Evolutionary conservation across 2,329 filamentous ascomycete species (phyloP).

Genomic region (Microcyclosporella mali): DNA sequence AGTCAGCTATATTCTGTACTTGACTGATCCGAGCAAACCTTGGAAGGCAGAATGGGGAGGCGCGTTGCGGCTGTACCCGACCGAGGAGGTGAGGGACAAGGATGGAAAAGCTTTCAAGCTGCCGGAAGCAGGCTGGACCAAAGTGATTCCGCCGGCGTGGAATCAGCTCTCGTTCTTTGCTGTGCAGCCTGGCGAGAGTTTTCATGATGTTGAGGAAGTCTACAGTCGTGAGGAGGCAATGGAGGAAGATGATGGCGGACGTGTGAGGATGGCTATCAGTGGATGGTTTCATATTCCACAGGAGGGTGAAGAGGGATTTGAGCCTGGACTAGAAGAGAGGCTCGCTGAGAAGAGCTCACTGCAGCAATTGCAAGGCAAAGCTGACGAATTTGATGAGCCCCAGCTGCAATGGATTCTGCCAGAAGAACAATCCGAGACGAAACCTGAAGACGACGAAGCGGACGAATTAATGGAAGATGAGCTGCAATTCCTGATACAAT

Average conservation of each 20-base stretch:
- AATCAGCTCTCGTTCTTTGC: constrained; percentile 98
- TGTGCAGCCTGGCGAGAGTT: constrained; percentile 96
- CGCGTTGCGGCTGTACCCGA: constrained; percentile 80
- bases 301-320: constrained; percentile 83
- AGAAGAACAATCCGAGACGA: constrained; percentile 33
- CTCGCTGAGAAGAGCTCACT: constrained; percentile 84
- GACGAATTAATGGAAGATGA: constrained; percentile 66
- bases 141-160: constrained; percentile 88
- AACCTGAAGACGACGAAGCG: constrained; percentile 57
- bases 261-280: constrained; percentile 93
- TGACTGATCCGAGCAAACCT: constrained; percentile 82
- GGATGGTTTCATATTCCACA: constrained; percentile 99
- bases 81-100: constrained; percentile 54
- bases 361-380: constrained; percentile 86
- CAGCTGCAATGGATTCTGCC: constrained; percentile 51
- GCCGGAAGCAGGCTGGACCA: constrained; percentile 68
- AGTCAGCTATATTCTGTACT: constrained; percentile 94
- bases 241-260: constrained; percentile 62
- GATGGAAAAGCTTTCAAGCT: constrained; percentile 69
- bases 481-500: constrained; percentile 83
- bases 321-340: constrained; percentile 80
- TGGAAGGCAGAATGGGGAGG: constrained; percentile 94
- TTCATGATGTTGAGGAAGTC: constrained; percentile 97
- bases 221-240: constrained; percentile 60
- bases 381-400: constrained; percentile 81